Percentiles rank a stretch among this genome's conserved stretches.
Conservation (phyloP, 78 protist species). For the Dictyostelium capitatum region DNA sequence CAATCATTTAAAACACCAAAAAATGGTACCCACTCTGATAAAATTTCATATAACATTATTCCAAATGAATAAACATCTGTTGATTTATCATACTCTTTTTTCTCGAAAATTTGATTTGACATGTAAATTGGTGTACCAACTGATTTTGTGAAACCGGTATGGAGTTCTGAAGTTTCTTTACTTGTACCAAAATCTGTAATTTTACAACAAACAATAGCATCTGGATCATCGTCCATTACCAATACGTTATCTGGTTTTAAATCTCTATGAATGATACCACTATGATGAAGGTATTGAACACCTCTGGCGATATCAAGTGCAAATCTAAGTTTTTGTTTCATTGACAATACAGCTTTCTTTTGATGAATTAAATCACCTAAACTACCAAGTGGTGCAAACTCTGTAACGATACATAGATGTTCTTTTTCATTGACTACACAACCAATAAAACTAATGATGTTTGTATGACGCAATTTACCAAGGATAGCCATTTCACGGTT, state of each 20-base stretch:
- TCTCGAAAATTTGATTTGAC: not conserved
- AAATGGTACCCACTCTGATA: not conserved
- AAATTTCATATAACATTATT: not conserved
- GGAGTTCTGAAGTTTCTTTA: not conserved
- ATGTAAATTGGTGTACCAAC: not conserved
- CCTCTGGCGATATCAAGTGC: not conserved
- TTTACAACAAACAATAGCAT: not conserved
- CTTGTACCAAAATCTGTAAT: constrained; percentile 6
- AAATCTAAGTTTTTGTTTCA: not conserved
- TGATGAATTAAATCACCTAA: not conserved
- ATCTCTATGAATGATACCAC: not conserved
- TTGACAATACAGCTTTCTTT: not conserved
- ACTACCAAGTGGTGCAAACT: not conserved
- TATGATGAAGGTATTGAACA: not conserved
- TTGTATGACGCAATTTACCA: not conserved
- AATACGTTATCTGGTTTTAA: constrained; percentile 1
- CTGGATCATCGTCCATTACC: not conserved
- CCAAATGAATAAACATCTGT: not conserved
- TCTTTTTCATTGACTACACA: not conserved
- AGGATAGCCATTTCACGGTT: not conserved
- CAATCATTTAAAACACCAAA: too few relatives aligned
- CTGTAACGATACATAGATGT: not conserved
- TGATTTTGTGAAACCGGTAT: not conserved
- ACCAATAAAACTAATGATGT: not conserved
- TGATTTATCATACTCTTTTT: not conserved